phyloP scores from a whole-genome alignment of 345 rosid species.

The Barbarea vulgaris region DNA sequence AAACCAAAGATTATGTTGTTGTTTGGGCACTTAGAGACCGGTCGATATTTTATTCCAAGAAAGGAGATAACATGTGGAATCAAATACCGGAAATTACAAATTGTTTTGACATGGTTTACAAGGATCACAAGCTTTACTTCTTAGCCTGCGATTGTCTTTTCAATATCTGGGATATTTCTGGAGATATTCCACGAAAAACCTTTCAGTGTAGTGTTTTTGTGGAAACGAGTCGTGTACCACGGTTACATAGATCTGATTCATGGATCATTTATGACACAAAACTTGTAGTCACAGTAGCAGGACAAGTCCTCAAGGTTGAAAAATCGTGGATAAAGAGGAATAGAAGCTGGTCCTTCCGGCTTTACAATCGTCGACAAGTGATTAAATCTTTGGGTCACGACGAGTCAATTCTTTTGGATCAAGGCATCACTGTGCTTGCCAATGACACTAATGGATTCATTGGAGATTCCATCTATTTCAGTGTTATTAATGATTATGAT shows the following conservation, averaged over 20 bases:
- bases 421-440: background rate
- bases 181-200: background rate
- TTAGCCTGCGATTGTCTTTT: rapidly evolving
- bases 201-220: background rate
- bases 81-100: background rate
- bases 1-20: background rate
- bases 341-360: background rate
- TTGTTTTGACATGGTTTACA: background rate
- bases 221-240: too few species aligned
- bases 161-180: too few species aligned
- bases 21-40: background rate
- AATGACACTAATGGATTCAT: background rate
- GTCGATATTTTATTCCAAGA: background rate
- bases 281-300: background rate
- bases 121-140: slow-evolving; percentile 8
- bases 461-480: background rate
- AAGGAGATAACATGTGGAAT: background rate
- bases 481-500: too few species aligned
- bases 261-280: background rate
- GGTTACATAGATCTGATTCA: too few species aligned
- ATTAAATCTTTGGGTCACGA: background rate
- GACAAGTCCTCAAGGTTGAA: slow-evolving; percentile 6
- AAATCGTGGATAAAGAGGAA: rapidly evolving
- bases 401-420: background rate
- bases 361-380: background rate